Conservation (phyloP, 2,329 filamentous ascomycete species). For the Fusarium penzigii region DNA sequence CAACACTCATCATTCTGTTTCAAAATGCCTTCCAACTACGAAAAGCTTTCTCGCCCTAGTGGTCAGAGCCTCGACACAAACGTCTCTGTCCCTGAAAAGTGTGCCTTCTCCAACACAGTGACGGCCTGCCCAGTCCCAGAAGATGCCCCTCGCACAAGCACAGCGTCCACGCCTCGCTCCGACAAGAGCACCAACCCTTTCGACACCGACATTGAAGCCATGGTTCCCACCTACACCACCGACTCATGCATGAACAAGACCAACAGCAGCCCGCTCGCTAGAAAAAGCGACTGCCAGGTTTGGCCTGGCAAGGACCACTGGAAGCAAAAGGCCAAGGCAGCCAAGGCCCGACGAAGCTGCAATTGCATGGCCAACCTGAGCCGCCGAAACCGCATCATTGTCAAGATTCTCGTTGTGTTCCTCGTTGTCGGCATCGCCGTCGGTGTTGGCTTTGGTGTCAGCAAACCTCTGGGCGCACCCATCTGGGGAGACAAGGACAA, state of each 20-base stretch:
- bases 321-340: slow-evolving; percentile 59
- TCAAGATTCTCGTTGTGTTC: slow-evolving; percentile 55
- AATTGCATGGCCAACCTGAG: slow-evolving; percentile 55
- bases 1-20: slow-evolving; percentile 6
- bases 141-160: slow-evolving; percentile 34
- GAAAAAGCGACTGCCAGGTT: slow-evolving; percentile 53
- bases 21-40: slow-evolving; percentile 31
- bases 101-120: slow-evolving; percentile 28
- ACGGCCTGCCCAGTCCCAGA: slow-evolving; percentile 23
- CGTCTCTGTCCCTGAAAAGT: slow-evolving; percentile 32
- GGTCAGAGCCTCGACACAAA: slow-evolving; percentile 22
- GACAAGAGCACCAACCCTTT: slow-evolving; percentile 51
- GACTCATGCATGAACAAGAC: slow-evolving; percentile 35
- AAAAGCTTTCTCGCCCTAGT: slow-evolving; percentile 27
- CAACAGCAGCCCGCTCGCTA: slow-evolving; percentile 26
- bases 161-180: slow-evolving; percentile 47
- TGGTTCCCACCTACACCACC: slow-evolving; percentile 37
- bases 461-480: slow-evolving; percentile 59
- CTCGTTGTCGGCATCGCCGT: slow-evolving; percentile 56
- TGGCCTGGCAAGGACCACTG: slow-evolving; percentile 63
- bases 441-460: slow-evolving; percentile 60
- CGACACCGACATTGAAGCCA: slow-evolving; percentile 59
- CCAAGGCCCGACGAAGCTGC: slow-evolving; percentile 53
- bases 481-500: slow-evolving; percentile 51
- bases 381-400: slow-evolving; percentile 54